A percentile compares a stretch with the other conserved stretches of the same genome.
phyloP scores from a whole-genome alignment of 1,284 basidiomycete species.

The Trametes hirsuta region DNA sequence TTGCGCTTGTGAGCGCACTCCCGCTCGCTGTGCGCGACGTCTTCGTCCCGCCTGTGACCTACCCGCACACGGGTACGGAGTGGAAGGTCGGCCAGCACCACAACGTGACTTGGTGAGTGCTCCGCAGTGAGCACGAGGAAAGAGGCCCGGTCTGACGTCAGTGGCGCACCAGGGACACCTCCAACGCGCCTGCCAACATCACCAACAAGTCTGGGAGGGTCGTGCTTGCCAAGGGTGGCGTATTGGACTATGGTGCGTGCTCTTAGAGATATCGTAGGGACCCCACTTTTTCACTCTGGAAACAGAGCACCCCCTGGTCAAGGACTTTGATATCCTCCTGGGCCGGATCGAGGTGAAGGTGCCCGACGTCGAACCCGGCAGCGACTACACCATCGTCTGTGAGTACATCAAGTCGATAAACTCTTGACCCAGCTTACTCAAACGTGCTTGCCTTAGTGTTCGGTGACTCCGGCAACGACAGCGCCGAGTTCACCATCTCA shows the following conservation, averaged over 20 bases:
- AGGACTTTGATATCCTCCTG: slow-evolving; percentile 43
- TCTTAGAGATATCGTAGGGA: background rate
- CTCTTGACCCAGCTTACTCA: background rate
- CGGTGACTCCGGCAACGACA: slow-evolving; percentile 41
- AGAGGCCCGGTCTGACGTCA: background rate
- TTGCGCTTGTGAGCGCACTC: slow-evolving; percentile 34
- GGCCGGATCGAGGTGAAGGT: slow-evolving; percentile 41
- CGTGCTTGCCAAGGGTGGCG: slow-evolving; percentile 40
- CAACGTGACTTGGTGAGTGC: slow-evolving; percentile 49
- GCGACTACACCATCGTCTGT: slow-evolving; percentile 37
- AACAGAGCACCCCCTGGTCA: slow-evolving; percentile 38
- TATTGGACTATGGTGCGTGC: slow-evolving; percentile 36
- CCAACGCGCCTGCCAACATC: slow-evolving; percentile 44
- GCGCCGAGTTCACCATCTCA: slow-evolving; percentile 36
- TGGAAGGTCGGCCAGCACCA: slow-evolving; percentile 47
- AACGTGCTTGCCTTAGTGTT: slow-evolving; percentile 33
- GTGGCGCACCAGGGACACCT: slow-evolving; percentile 40
- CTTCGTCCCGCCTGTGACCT: slow-evolving; percentile 46
- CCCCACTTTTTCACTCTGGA: background rate
- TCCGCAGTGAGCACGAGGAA: background rate
- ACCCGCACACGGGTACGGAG: slow-evolving; percentile 40
- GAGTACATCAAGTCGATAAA: slow-evolving; percentile 17
- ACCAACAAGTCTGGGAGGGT: slow-evolving; percentile 49
- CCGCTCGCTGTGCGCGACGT: slow-evolving; percentile 45
- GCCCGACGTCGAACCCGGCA: slow-evolving; percentile 30